These are phyloP conservation scores for Pichia norvegensis DNA, from an alignment of 1,139 yeast genomes.

Conservation along the genomic window DNA sequence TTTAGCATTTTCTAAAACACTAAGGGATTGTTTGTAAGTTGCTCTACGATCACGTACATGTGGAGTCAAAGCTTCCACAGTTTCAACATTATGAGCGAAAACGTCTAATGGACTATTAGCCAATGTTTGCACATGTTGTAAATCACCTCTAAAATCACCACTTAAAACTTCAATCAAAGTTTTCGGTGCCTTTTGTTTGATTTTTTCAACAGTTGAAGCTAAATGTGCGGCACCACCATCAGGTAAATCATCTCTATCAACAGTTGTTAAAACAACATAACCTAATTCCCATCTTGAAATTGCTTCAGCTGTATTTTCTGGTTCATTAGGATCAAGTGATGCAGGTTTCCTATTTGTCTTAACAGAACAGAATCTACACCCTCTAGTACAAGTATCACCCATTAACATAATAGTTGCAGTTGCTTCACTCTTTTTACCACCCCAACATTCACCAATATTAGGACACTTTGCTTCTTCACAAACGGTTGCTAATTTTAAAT, in stretches of 20 bases:
- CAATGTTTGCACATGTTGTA: conserved; percentile 69
- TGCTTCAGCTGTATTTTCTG: conserved; percentile 96
- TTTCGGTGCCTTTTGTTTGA: conserved; percentile 84
- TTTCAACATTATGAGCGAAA: conserved; percentile 94
- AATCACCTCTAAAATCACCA: conserved; percentile 92
- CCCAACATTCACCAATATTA: conserved; percentile 99
- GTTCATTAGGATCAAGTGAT: conserved; percentile 91
- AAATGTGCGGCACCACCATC: conserved; percentile 95
- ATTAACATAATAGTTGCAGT: conserved; percentile 97
- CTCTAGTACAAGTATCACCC: conserved; percentile 98
- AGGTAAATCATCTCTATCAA: conserved; percentile 87
- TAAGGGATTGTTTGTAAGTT: conserved; percentile 79
- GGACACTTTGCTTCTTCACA: conserved; percentile 99
- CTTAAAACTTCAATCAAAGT: conserved; percentile 88
- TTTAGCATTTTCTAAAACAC: conserved; percentile 76
- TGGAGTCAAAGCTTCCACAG: conserved; percentile 93
- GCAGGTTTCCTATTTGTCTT: conserved; percentile 85
- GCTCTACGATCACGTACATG: conserved; percentile 95
- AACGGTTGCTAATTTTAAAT: conserved; percentile 84
- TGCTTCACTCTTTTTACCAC: conserved; percentile 92
- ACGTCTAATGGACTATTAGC: conserved; percentile 90
- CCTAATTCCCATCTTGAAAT: conserved; percentile 98
- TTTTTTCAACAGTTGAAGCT: conserved; percentile 75
- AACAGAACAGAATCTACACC: conserved; percentile 95
- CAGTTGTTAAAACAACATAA: conserved; percentile 94